Percentiles rank a stretch among this genome's conserved stretches.
Evolutionary conservation across 1,284 basidiomycete genomes (phyloP).

Genomic region (Cryptococcus sp.): DNA sequence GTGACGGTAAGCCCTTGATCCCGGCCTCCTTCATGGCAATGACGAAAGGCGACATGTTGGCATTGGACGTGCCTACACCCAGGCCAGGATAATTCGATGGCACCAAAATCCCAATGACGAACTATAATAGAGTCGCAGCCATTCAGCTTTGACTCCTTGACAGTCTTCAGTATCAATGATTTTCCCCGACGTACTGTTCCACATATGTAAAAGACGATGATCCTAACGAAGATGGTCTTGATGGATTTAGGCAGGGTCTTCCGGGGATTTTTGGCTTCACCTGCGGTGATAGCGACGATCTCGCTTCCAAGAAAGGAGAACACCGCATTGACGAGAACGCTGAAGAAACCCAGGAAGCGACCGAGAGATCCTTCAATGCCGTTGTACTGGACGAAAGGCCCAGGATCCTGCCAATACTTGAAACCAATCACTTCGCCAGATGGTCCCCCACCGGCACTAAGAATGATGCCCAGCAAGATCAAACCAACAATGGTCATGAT

Average conservation of each 20-base stretch:
- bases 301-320: not conserved
- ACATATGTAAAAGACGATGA: not conserved
- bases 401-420: slow-evolving; percentile 2
- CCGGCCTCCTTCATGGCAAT: slow-evolving; percentile 67
- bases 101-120: not conserved
- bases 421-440: slow-evolving; percentile 4
- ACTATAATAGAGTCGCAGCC: slow-evolving; percentile 2
- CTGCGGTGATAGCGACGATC: not conserved
- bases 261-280: no score
- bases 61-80: no score
- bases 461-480: slow-evolving; percentile 3
- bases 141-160: slow-evolving; percentile 4
- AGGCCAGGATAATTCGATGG: no score
- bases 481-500: slow-evolving; percentile 7
- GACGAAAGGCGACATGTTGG: slow-evolving; percentile 73
- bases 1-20: slow-evolving; percentile 69
- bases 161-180: no score
- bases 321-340: not conserved
- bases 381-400: not conserved
- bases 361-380: slow-evolving; percentile 1
- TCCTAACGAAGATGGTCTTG: not conserved
- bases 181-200: not conserved
- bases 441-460: slow-evolving; percentile 4
- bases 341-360: not conserved
- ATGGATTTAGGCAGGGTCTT: no score